phyloP scores from a whole-genome alignment of 1,284 basidiomycete species.

The Mycosarcoma mackinlayi region DNA sequence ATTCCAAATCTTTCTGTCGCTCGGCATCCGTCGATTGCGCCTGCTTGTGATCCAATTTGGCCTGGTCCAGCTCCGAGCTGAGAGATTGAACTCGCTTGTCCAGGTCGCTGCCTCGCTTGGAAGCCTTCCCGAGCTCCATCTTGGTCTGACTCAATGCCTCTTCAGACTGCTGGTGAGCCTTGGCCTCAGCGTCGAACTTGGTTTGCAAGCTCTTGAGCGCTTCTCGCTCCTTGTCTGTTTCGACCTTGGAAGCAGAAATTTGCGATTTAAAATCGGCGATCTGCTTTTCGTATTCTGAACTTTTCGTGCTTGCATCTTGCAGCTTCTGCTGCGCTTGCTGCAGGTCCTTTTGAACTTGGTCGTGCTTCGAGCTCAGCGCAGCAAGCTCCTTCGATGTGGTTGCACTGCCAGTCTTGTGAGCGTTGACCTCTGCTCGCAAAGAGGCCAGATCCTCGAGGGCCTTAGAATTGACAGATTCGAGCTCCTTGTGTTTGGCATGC shows the following conservation, averaged over 20 bases:
- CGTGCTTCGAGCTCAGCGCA: constrained; percentile 19
- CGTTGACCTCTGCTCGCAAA: constrained; percentile 21
- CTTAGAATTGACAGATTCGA: constrained; percentile 19
- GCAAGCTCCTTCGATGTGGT: constrained; percentile 23
- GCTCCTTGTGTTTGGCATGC: constrained; percentile 33
- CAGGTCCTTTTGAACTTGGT: constrained; percentile 19
- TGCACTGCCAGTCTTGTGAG: constrained; percentile 21
- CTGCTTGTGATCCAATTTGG: constrained; percentile 18
- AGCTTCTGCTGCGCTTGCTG: constrained; percentile 20
- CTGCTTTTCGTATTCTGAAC: constrained; percentile 17
- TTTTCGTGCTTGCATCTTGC: constrained; percentile 8
- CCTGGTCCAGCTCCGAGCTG: constrained; percentile 19
- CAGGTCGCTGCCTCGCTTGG: constrained; percentile 23
- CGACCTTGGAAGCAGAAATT: constrained; percentile 13
- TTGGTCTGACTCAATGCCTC: constrained; percentile 6
- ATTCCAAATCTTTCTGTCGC: constrained; percentile 20
- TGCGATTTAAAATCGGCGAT: constrained; percentile 21
- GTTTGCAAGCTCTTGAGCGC: constrained; percentile 13
- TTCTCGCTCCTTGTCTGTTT: constrained; percentile 15
- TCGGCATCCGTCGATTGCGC: constrained; percentile 17
- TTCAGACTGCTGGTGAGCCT: constrained; percentile 20
- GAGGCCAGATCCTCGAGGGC: constrained; percentile 18
- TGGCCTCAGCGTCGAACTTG: constrained; percentile 23
- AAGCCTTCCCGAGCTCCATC: constrained; percentile 15
- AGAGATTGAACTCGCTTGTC: constrained; percentile 18